A percentile compares a stretch with the other conserved stretches of the same genome.
phyloP scores from a whole-genome alignment of 176 grass and related monocot species.

The Secale cereale region DNA sequence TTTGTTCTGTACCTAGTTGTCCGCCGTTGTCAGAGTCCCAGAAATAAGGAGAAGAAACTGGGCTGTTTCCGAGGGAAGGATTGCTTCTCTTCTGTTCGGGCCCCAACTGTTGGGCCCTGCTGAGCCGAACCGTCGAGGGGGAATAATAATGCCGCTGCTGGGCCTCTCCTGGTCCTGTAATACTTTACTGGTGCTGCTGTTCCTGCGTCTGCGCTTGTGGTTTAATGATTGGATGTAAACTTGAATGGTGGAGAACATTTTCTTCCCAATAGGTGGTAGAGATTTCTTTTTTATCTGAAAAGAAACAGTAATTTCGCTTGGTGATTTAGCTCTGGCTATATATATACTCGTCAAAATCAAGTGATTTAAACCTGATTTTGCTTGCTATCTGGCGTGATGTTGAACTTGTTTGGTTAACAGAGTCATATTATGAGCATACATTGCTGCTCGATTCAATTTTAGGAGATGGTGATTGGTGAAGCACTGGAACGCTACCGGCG shows the following conservation, averaged over 20 bases:
- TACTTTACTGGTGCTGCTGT: neutral
- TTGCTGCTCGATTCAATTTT: too few relatives aligned
- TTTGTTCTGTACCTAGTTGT: neutral
- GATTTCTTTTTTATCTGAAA: neutral
- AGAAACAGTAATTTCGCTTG: neutral
- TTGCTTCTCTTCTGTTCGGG: neutral
- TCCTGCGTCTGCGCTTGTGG: neutral
- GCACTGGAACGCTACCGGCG: too few relatives aligned
- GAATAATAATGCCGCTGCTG: neutral
- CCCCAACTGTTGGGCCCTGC: neutral
- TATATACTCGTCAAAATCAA: too few relatives aligned
- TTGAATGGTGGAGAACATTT: neutral
- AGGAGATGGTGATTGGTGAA: too few relatives aligned
- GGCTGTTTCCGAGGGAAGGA: neutral
- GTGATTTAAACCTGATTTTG: too few relatives aligned
- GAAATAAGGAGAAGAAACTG: neutral
- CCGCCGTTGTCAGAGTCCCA: neutral
- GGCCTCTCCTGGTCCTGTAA: neutral
- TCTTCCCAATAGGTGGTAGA: neutral
- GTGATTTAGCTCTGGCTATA: too few relatives aligned
- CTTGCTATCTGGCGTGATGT: too few relatives aligned
- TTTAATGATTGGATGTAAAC: neutral
- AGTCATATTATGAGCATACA: too few relatives aligned
- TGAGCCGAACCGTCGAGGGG: slow-evolving; percentile 1
- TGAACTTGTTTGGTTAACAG: too few relatives aligned